phyloP scores from a whole-genome alignment of 768 basidiomycete genomes.

The Auricularia heimuer region DNA sequence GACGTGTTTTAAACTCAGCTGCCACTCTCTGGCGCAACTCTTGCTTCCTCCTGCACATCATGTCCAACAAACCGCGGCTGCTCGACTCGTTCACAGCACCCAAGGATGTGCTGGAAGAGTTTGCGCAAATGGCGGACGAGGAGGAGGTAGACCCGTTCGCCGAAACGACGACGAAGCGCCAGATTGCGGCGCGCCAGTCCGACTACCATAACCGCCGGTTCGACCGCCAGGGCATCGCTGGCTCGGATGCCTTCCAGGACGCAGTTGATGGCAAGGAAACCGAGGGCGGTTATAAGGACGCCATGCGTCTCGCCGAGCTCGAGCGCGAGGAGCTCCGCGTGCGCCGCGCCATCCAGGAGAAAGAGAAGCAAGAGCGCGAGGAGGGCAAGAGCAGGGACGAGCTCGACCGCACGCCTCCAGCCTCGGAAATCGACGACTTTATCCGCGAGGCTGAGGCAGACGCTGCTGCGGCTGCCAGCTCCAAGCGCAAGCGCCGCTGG shows the following conservation, averaged over 20 bases:
- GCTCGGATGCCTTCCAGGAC: slow-evolving; percentile 67
- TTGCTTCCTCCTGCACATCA: background rate
- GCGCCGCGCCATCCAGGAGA: slow-evolving; percentile 75
- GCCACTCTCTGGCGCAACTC: background rate
- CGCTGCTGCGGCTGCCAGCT: slow-evolving; percentile 31
- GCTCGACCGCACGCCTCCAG: slow-evolving; percentile 85
- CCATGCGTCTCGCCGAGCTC: slow-evolving; percentile 82
- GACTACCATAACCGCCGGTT: slow-evolving; percentile 94
- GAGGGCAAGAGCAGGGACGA: slow-evolving; percentile 57
- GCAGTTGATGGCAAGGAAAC: slow-evolving; percentile 53
- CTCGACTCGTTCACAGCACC: slow-evolving; percentile 89
- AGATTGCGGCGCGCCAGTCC: slow-evolving; percentile 86
- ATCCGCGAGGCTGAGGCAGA: slow-evolving; percentile 38
- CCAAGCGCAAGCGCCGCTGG: slow-evolving; percentile 75
- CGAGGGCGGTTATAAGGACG: slow-evolving; percentile 91
- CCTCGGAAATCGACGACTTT: slow-evolving; percentile 66
- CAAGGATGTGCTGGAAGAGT: slow-evolving; percentile 89
- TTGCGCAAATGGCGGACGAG: slow-evolving; percentile 86
- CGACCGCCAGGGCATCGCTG: slow-evolving; percentile 70
- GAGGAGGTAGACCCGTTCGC: slow-evolving; percentile 88
- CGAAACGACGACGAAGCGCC: slow-evolving; percentile 85
- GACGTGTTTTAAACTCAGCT: background rate
- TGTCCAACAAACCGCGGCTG: slow-evolving; percentile 40
- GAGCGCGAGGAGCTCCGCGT: slow-evolving; percentile 92
- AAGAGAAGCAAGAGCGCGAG: slow-evolving; percentile 69